phyloP scores from a whole-genome alignment of 2,329 filamentous ascomycete genomes.

The Alternaria metachromatica region DNA sequence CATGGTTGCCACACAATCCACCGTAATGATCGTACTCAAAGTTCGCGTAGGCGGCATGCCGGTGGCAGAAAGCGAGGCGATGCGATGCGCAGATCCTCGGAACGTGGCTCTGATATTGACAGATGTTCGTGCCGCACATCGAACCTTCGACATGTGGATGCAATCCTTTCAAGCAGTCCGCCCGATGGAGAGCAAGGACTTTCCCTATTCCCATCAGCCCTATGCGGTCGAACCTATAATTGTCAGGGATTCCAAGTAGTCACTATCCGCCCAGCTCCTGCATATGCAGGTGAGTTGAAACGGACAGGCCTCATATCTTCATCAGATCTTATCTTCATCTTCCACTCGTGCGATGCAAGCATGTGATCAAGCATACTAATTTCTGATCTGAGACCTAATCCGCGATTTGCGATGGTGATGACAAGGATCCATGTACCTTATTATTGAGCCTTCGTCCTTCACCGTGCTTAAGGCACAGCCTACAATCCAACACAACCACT shows the following conservation, averaged over 20 bases:
- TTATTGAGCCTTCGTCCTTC: slow-evolving; percentile 8
- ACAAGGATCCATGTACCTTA: slow-evolving; percentile 19
- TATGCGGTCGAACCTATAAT: slow-evolving; percentile 20
- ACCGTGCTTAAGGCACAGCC: slow-evolving; percentile 8
- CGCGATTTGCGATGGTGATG: slow-evolving; percentile 9
- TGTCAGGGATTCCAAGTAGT: slow-evolving; percentile 15
- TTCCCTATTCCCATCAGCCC: slow-evolving; percentile 30
- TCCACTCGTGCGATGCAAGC: slow-evolving; percentile 11
- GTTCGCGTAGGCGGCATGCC: background rate
- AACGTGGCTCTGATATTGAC: background rate
- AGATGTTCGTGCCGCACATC: slow-evolving; percentile 3
- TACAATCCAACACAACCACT: slow-evolving; percentile 4
- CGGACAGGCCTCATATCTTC: slow-evolving; percentile 7
- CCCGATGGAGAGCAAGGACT: slow-evolving; percentile 19
- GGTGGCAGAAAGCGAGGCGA: background rate
- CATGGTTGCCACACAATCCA: slow-evolving; percentile 4
- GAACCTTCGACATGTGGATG: slow-evolving; percentile 11
- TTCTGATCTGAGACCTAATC: slow-evolving; percentile 3
- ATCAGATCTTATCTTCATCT: slow-evolving; percentile 2
- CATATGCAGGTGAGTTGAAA: slow-evolving; percentile 15
- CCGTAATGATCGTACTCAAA: background rate
- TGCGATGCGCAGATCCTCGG: background rate
- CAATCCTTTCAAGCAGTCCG: slow-evolving; percentile 4
- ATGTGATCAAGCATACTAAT: slow-evolving; percentile 4
- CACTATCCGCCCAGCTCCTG: slow-evolving; percentile 13